Conservation (phyloP, 352 stramenopile species). For the Phytophthora meadii region DNA sequence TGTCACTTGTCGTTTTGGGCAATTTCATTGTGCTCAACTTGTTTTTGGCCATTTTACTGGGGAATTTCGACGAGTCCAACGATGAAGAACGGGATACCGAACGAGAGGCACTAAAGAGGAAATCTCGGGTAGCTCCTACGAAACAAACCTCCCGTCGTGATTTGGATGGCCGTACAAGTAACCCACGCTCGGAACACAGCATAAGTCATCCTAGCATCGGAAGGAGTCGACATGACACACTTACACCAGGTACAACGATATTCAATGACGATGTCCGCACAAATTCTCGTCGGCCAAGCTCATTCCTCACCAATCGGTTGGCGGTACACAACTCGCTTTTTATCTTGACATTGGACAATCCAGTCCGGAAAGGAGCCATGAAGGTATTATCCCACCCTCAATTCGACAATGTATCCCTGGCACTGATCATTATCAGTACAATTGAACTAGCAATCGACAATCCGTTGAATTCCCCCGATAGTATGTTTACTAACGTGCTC, state of each 20-base stretch:
- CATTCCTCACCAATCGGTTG: constrained; percentile 24
- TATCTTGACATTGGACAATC: constrained; percentile 56
- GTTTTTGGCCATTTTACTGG: constrained; percentile 92
- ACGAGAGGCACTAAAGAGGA: constrained; percentile 44
- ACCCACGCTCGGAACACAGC: constrained; percentile 14
- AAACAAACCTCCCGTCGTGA: constrained; percentile 21
- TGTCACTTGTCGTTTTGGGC: constrained; percentile 86
- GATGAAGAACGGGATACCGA: constrained; percentile 58
- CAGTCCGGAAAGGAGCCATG: constrained; percentile 52
- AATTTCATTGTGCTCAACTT: constrained; percentile 93
- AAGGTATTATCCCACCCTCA: constrained; percentile 60
- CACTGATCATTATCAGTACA: constrained; percentile 77
- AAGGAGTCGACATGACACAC: no score
- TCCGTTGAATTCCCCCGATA: constrained; percentile 59
- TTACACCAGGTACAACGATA: constrained; percentile 22
- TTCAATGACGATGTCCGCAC: constrained; percentile 36
- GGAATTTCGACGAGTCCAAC: constrained; percentile 84
- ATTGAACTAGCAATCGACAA: constrained; percentile 82
- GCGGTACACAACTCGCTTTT: constrained; percentile 45
- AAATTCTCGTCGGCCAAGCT: constrained; percentile 4
- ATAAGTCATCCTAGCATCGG: not conserved
- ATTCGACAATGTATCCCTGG: constrained; percentile 84
- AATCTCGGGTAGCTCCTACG: constrained; percentile 32
- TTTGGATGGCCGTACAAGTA: constrained; percentile 16
- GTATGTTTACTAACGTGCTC: constrained; percentile 50